Conservation (phyloP, 1,284 basidiomycete genomes). For the Takashimella tepidaria region DNA sequence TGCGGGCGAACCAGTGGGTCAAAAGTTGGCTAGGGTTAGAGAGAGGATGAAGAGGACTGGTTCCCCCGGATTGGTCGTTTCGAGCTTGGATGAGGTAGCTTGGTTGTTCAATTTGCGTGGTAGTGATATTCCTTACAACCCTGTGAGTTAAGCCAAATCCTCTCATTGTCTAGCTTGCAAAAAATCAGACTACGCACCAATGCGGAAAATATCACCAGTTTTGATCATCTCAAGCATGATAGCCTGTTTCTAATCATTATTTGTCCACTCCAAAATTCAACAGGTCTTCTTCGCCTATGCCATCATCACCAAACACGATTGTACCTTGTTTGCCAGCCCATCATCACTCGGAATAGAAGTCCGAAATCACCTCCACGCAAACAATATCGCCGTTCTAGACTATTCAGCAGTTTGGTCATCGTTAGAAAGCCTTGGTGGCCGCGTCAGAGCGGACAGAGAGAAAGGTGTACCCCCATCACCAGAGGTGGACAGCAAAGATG, state of each 20-base stretch:
- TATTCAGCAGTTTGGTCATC: constrained; percentile 62
- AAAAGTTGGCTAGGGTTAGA: constrained; percentile 65
- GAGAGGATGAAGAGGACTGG: constrained; percentile 63
- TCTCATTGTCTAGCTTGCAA: neutral
- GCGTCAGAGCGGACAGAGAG: constrained; percentile 13
- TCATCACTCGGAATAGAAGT: constrained; percentile 60
- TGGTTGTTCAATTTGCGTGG: constrained; percentile 95
- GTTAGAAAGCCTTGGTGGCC: constrained; percentile 23
- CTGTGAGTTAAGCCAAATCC: constrained; percentile 49
- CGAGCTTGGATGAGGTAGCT: constrained; percentile 80
- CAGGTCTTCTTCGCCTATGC: constrained; percentile 92
- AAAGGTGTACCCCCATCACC: neutral
- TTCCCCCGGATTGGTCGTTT: constrained; percentile 65
- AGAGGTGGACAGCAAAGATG: neutral
- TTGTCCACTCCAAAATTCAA: neutral
- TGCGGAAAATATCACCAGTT: no score
- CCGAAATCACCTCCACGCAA: constrained; percentile 55
- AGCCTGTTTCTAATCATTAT: no score
- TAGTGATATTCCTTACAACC: constrained; percentile 87
- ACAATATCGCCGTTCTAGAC: constrained; percentile 61
- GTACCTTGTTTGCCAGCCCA: constrained; percentile 68
- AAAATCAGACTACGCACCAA: no score
- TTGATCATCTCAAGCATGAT: no score
- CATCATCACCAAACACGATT: constrained; percentile 63
- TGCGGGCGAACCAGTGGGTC: constrained; percentile 59